Base-by-base conservation (phyloP, 345 rosid genomes). In the Balakata baccata region DNA sequence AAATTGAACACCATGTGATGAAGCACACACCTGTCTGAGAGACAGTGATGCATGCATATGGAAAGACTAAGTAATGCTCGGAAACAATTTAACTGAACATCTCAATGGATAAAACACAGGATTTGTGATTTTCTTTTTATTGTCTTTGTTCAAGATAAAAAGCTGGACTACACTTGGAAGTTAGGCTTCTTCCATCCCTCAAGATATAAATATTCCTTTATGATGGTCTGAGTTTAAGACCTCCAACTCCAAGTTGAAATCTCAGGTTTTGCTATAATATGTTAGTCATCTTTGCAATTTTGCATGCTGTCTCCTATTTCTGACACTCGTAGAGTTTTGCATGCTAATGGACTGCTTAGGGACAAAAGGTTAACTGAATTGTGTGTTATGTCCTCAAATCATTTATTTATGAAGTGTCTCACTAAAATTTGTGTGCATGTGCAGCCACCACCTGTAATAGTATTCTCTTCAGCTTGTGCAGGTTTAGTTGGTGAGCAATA, bases 381-480 rank as follows among this genome's bases (percentile, higher is more conserved):
- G n/a, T 37, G 18, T 46, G 29, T 16, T 45, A n/a, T 25, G 22
- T 69, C 45, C 39, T 64, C 3, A n/a, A 46, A 53, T 70, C n/a
- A 6, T 62, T 43, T 5, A 47, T 38, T 75, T n/a, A 3, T 13
- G 29, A 23, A 18, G 12, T 52, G 16, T 52, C 59, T 23, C 60
- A n/a, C n/a, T n/a, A n/a, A n/a, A 63, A 43, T 2, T 68, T 39
- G 45, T 18, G 80, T n/a, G 68, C 73, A 45, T 25, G 69, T 90
- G 86, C 84, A 94, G 97, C 93, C 95, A 66, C 98, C 98, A 6
- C 97, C 98, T 16, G 98, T 94, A 71, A 90, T 92, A 70, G 93
- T 92, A 53, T 86, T 90, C 90, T 89, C 98, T 73, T 89, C 97
- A 29, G 91, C 95, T 64, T 94, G 96, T 81, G 97, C 97, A 37